Percentiles rank a stretch among this genome's conserved stretches.
Evolutionary conservation across 2,329 filamentous ascomycete genomes (phyloP).

Genomic region (Trematosphaeria pertusa): DNA sequence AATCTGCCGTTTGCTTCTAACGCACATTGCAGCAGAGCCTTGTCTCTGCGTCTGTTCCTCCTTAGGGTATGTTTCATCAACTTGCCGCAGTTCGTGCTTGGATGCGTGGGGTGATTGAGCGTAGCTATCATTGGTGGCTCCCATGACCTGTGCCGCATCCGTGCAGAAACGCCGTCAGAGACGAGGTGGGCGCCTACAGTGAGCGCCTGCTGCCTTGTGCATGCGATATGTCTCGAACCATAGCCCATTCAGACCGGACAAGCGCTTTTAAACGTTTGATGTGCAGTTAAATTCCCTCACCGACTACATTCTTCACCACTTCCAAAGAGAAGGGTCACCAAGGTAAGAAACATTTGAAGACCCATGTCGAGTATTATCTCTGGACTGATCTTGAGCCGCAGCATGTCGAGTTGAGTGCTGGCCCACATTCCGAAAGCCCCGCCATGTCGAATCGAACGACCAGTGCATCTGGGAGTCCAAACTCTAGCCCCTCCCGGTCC

Average conservation of each 20-base stretch:
- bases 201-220: constrained; percentile 6
- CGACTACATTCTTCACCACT: no score
- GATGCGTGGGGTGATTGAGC: no score
- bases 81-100: no score
- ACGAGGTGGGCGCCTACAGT: constrained; percentile 8
- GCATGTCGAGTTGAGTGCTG: constrained; percentile 1
- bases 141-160: constrained; percentile 11
- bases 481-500: constrained; percentile 4
- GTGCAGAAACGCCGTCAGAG: constrained; percentile 8
- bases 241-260: no score
- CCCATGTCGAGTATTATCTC: background rate
- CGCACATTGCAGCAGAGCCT: no score
- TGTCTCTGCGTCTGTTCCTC: no score
- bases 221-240: background rate
- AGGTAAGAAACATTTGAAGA: constrained; percentile 1
- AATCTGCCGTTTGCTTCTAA: no score
- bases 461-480: constrained; percentile 1
- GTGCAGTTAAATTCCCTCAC: no score
- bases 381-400: constrained; percentile 3
- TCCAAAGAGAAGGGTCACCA: no score
- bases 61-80: no score
- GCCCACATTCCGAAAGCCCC: constrained; percentile 1
- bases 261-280: no score
- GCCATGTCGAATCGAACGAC: constrained; percentile 5
- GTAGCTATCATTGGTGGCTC: constrained; percentile 8